Evolutionary conservation across 352 stramenopile species (phyloP), one percentile per base, ranked within the genome.

Genomic region (Phytopythium helicoides): DNA sequence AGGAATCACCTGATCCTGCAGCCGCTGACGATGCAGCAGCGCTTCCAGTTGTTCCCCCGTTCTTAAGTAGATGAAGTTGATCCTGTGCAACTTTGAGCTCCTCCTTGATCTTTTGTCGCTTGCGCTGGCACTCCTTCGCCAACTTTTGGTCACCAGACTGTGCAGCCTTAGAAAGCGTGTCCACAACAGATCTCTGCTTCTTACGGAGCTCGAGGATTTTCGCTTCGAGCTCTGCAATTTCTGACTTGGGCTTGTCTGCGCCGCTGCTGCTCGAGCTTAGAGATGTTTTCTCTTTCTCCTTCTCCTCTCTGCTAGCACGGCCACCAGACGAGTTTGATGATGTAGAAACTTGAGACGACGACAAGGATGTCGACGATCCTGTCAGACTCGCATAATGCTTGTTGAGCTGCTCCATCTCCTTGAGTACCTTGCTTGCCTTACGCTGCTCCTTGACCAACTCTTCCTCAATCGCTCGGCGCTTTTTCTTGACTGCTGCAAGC

Each of bases 391-490:
- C 59, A 28, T 90, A 71, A 40, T 92, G 82, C 48, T 86, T 82
- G 45, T 81, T 90, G 38, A 92, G 75, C 60, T 92, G 83, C 38
- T 90, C 79, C 79, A 92, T 91, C 50, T 95, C 85, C 38, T 87
- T 85, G 51, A 90, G 71, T 19, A 95, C 77, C 41, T 81, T 77
- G 16, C 64, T 60, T 25, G 81, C 69, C 49, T 91, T 92, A 42
- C 76, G 75, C 57, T 91, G 81, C 56, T 93, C 81, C 56, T 93
- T 93, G 36, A 67, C 62, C 18, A 95, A 52, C 36, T 95, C 85
- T 19, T 93, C 79, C 26, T 95, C 82, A 52, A 95, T 73, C 25
- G 73, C 77, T 21, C 76, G 71, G 34, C 77, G 73, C 45, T 88
- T 88, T 39, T 90, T 88, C 55, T 80, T 76, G 36, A 89, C 28